Base-by-base conservation (phyloP, 202 grass and related monocot genomes). In the Setaria viridis region DNA sequence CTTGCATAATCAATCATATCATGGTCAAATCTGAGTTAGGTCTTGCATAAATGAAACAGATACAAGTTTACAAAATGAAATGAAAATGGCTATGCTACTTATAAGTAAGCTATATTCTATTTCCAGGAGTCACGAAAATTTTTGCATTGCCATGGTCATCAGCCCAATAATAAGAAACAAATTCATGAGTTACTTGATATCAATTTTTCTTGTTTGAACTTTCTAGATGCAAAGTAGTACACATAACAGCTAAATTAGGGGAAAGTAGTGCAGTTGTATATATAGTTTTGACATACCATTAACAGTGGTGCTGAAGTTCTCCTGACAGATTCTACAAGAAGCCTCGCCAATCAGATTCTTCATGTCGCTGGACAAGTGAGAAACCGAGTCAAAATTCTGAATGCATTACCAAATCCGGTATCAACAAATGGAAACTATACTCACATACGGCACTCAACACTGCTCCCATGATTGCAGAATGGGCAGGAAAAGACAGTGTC, bases 281-380 rank as follows among this genome's bases (percentile, higher is more conserved):
- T 20, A 78, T 29, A 76, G 67, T 76, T 74, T 11, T 4, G 2
- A 30, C 89, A 70, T 94, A 98, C 95, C 93, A 84, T 85, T 98
- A 49, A 91, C 90, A 30, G 93, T 94, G 70, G 90, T 99, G 77
- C 97, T 99, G 77, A 96, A 99, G 80, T 80, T 96, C 84, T 96
- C 97, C 65, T 96, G 93, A 47, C 93, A 99, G 85, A 99, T 96
- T 48, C 87, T 78, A 45, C 97, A 99, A 20, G 82, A 88, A 10
- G 97, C 97, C 67, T 99, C 96, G 1, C 96, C 93, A 76, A 99
- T 95, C 80, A 91, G 84, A 82, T 99, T 99, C 75, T 99, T 99
- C 86, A 99, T 67, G 74, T 99, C 97, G 81, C 97, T 99, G 88
- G 14, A 87, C 25, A 82, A 80, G 41, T 53, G 73, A 35, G 12